Percentiles rank a stretch among this genome's conserved stretches.
Evolutionary conservation across 306 rosid species (phyloP).

Genomic region (Canavalia gladiata): DNA sequence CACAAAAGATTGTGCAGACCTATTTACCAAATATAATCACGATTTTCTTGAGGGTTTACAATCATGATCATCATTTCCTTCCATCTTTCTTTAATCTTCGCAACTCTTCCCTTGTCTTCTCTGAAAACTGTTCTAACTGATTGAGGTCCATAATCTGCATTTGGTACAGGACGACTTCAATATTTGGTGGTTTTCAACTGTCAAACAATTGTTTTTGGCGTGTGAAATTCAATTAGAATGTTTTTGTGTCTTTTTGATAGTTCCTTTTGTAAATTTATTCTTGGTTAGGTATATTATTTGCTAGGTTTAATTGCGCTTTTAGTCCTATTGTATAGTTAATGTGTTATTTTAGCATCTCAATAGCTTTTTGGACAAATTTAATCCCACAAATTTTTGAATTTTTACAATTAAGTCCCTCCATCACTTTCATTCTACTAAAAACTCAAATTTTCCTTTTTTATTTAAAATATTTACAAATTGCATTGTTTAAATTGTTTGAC

Average conservation of each 20-base stretch:
- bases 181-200: constrained; percentile 25
- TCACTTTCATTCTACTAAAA: neutral
- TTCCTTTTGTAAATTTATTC: neutral
- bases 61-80: constrained; percentile 17
- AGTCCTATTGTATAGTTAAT: neutral
- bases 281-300: constrained; percentile 1
- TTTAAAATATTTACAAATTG: neutral
- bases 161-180: constrained; percentile 28
- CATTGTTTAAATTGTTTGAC: neutral
- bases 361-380: neutral
- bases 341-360: neutral
- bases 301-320: neutral
- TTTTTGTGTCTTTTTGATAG: neutral
- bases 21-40: constrained; percentile 14
- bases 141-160: constrained; percentile 27
- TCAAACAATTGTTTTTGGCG: neutral
- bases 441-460: neutral
- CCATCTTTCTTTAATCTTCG: neutral
- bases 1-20: constrained; percentile 16
- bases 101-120: neutral
- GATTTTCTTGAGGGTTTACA: constrained; percentile 3
- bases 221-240: constrained; percentile 6
- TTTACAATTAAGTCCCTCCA: neutral
- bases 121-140: constrained; percentile 12
- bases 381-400: neutral